Percentiles rank a stretch among this genome's conserved stretches.
These are phyloP conservation scores for Hypoxylon lienhwacheense DNA, from an alignment of 495 filamentous ascomycete genomes.

Conservation along the genomic window DNA sequence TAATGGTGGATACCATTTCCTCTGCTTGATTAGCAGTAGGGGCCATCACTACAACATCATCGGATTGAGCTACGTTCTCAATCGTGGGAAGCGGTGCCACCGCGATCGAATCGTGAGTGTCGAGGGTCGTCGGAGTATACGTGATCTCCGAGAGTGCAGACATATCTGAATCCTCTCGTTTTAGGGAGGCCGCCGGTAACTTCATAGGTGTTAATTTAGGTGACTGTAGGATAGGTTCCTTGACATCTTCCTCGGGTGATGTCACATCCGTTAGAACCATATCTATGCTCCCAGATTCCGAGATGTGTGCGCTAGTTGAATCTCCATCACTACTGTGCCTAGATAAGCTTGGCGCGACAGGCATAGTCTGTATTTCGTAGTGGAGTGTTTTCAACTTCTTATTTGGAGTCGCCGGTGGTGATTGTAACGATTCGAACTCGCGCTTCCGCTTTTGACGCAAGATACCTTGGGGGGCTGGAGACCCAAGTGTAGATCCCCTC, in stretches of 20 bases:
- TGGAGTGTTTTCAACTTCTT: constrained; percentile 45
- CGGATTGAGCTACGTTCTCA: neutral
- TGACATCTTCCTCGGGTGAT: constrained; percentile 45
- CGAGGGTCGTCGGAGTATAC: constrained; percentile 25
- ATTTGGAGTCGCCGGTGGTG: constrained; percentile 50
- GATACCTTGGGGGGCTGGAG: constrained; percentile 19
- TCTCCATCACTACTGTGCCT: constrained; percentile 32
- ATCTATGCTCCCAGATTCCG: constrained; percentile 29
- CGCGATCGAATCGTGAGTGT: constrained; percentile 25
- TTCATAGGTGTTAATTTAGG: constrained; percentile 45
- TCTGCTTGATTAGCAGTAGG: constrained; percentile 5
- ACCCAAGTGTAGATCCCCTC: constrained; percentile 34
- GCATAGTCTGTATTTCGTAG: constrained; percentile 38
- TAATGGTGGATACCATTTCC: too few species aligned
- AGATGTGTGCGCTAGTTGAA: constrained; percentile 31
- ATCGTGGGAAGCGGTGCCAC: constrained; percentile 23
- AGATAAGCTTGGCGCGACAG: constrained; percentile 29
- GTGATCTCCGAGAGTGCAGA: constrained; percentile 33
- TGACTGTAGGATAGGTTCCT: constrained; percentile 40
- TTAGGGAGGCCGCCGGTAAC: constrained; percentile 23
- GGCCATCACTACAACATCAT: neutral
- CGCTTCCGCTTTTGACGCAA: constrained; percentile 41
- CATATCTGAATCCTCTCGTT: constrained; percentile 37
- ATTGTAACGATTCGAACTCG: constrained; percentile 39
- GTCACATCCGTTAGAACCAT: constrained; percentile 45